phyloP scores from a whole-genome alignment of 352 stramenopile species.

The Globisporangium abappressorium region DNA sequence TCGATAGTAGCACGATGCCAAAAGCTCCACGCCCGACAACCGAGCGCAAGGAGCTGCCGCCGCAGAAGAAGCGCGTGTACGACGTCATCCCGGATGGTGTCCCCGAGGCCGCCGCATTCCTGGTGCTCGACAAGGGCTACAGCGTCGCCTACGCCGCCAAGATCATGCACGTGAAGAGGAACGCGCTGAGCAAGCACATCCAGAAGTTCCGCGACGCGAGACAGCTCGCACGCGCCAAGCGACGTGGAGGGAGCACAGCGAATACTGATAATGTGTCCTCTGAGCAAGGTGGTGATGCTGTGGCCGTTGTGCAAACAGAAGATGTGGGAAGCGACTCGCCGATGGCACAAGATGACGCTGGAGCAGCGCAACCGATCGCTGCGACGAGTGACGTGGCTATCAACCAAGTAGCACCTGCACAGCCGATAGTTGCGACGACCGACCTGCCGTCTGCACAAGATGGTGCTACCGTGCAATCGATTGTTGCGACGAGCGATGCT shows the following conservation, averaged over 20 bases:
- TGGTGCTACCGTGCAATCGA: background rate
- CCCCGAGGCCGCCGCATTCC: conserved; percentile 11
- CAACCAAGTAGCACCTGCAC: background rate
- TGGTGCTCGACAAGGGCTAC: conserved; percentile 9
- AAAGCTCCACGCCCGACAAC: background rate
- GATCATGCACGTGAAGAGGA: conserved; percentile 14
- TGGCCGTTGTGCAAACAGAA: background rate
- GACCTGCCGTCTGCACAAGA: background rate
- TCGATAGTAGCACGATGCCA: background rate
- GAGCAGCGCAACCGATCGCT: background rate
- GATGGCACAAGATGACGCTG: background rate
- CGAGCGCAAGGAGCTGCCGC: background rate
- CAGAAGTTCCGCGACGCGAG: conserved; percentile 14
- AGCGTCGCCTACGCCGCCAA: conserved; percentile 11
- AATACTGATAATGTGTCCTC: background rate
- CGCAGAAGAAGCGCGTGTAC: conserved; percentile 11
- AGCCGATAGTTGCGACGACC: background rate
- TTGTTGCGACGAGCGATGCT: background rate
- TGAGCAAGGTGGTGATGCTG: background rate
- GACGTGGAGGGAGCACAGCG: background rate
- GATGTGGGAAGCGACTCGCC: background rate
- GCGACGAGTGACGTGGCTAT: background rate
- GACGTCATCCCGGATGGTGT: conserved; percentile 6
- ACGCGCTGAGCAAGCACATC: conserved; percentile 11
- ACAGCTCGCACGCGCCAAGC: background rate